Conservation (phyloP, 108 stramenopile genomes). For the Nitzschia sp. region DNA sequence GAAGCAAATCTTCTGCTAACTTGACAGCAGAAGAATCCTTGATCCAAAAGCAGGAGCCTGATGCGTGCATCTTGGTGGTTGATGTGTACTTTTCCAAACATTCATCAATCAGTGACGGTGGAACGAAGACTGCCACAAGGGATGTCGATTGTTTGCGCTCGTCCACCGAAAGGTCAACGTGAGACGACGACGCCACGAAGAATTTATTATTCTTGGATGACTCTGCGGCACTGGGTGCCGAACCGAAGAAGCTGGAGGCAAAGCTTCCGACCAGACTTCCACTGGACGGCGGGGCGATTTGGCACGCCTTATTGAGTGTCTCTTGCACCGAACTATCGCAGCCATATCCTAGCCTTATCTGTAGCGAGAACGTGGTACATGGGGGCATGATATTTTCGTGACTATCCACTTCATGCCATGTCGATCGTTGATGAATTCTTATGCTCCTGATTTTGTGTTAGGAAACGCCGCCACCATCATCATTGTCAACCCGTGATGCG, state of each 20-base stretch:
- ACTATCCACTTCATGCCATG: not conserved
- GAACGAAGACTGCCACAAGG: slow-evolving; percentile 26
- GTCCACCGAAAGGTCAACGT: slow-evolving; percentile 17
- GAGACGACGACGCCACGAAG: slow-evolving; percentile 36
- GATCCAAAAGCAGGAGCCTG: slow-evolving; percentile 44
- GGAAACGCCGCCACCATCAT: too few relatives aligned
- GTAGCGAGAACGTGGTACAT: slow-evolving; percentile 22
- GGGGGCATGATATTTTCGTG: slow-evolving; percentile 21
- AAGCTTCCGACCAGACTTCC: slow-evolving; percentile 13
- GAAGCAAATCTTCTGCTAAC: slow-evolving; percentile 29
- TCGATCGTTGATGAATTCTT: not conserved
- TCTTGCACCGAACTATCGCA: slow-evolving; percentile 21
- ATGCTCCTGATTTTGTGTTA: too few relatives aligned
- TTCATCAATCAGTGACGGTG: slow-evolving; percentile 25
- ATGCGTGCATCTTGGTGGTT: slow-evolving; percentile 7
- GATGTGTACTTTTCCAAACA: slow-evolving; percentile 24
- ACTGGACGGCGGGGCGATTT: not conserved
- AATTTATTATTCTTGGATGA: slow-evolving; percentile 5
- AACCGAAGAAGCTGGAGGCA: slow-evolving; percentile 23
- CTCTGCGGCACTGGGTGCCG: not conserved
- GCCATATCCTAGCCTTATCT: slow-evolving; percentile 30
- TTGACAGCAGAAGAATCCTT: slow-evolving; percentile 3
- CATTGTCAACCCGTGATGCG: too few relatives aligned
- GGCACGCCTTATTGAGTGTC: slow-evolving; percentile 31
- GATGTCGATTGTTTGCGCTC: slow-evolving; percentile 9